These are phyloP conservation scores for Gracilaria caudata DNA, from an alignment of 23 red algal genomes.

Conservation along the genomic window DNA sequence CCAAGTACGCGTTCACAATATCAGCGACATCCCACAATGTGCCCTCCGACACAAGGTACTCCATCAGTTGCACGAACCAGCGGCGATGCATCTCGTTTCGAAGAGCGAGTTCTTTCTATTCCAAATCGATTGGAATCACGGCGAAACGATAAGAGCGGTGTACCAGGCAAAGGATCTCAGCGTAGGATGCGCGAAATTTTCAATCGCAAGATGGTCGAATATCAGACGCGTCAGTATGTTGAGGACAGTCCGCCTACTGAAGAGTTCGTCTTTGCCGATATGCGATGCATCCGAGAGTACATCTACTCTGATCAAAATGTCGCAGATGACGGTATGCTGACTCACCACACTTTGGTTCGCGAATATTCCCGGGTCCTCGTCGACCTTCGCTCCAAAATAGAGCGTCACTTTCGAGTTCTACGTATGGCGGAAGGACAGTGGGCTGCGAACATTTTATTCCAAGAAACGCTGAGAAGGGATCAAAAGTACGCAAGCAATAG, in stretches of 20 bases:
- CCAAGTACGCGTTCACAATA: too few relatives aligned
- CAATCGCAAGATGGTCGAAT: slow-evolving; percentile 3
- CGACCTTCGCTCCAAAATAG: slow-evolving; percentile 9
- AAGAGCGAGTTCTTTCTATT: slow-evolving; percentile 8
- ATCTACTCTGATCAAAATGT: background rate
- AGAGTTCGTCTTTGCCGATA: background rate
- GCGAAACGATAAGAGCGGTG: background rate
- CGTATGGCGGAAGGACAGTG: slow-evolving; percentile 9
- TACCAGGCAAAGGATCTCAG: slow-evolving; percentile 8
- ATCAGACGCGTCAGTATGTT: background rate
- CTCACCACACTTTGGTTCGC: background rate
- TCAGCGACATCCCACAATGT: background rate
- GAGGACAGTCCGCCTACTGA: background rate
- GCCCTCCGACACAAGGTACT: background rate
- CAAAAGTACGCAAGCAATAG: background rate
- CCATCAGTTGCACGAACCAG: background rate
- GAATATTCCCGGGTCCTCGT: background rate
- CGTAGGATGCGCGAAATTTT: slow-evolving; percentile 13
- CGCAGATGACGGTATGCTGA: background rate
- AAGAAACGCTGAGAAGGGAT: slow-evolving; percentile 17
- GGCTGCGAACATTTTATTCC: background rate
- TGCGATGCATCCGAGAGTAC: background rate
- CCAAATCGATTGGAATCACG: slow-evolving; percentile 4
- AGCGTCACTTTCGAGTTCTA: slow-evolving; percentile 12
- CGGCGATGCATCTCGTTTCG: background rate